Percentiles rank a stretch among this genome's conserved stretches.
phyloP scores from a whole-genome alignment of 2,329 filamentous ascomycete species.

The Ceratocystis variospora region DNA sequence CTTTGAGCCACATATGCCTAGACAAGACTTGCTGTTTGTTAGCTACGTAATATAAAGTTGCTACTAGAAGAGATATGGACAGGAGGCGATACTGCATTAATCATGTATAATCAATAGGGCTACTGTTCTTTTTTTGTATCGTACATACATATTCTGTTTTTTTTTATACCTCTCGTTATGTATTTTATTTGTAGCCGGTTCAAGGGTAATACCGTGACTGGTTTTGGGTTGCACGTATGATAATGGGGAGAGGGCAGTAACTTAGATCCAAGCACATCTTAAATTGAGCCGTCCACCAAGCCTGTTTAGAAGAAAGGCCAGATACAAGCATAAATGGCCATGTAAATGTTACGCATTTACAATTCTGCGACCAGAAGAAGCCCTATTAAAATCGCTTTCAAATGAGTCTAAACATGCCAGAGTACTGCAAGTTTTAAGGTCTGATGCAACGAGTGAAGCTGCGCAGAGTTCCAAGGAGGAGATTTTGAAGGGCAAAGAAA shows the following conservation, averaged over 20 bases:
- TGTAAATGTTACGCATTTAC: neutral
- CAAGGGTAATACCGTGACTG: neutral
- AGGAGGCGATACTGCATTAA: neutral
- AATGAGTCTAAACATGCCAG: conserved; percentile 14
- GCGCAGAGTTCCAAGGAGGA: conserved; percentile 11
- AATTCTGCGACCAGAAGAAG: neutral
- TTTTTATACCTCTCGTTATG: neutral
- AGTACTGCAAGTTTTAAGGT: neutral
- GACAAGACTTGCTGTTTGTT: neutral
- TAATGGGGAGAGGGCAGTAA: neutral
- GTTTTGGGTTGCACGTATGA: neutral
- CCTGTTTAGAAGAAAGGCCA: neutral
- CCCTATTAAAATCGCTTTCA: conserved; percentile 10
- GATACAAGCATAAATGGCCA: neutral
- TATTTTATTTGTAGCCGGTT: neutral
- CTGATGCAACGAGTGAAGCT: neutral
- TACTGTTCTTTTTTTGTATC: no score
- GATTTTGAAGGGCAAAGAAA: conserved; percentile 9
- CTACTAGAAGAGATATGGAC: neutral
- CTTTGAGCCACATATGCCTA: neutral
- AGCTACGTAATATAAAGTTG: neutral
- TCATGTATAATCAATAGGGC: neutral
- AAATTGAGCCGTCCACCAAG: neutral
- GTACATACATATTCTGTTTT: neutral
- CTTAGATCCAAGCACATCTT: neutral